Evolutionary conservation across 73 alveolate genomes (phyloP).

Genomic region (Paramecium primaurelia): DNA sequence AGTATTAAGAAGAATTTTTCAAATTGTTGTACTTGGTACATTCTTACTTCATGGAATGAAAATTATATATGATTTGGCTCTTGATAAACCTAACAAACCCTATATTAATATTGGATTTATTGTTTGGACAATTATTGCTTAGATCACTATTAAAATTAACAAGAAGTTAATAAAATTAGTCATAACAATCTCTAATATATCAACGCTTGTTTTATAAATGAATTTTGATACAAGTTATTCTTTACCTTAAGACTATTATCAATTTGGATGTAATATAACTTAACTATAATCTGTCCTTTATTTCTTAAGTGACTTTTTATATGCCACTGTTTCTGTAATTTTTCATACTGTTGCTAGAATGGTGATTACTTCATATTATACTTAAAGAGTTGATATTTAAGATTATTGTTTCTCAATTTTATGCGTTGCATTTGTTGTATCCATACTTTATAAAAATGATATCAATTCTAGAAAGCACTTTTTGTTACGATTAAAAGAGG

Average conservation of each 20-base stretch:
- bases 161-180: not conserved
- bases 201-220: not conserved
- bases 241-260: not conserved
- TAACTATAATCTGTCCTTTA: not conserved
- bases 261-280: not conserved
- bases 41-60: not conserved
- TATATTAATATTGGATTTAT: not conserved
- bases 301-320: not conserved
- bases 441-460: not conserved
- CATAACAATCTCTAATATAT: not conserved
- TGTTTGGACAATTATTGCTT: not conserved
- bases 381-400: not conserved
- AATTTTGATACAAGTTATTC: not conserved
- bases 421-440: not conserved
- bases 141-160: not conserved
- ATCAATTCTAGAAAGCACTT: not conserved
- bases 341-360: not conserved
- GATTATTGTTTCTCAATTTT: not conserved
- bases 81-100: not conserved
- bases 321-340: not conserved
- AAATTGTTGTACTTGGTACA: not conserved
- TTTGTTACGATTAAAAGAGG: not conserved
- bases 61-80: not conserved
- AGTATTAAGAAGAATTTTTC: not conserved
- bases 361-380: not conserved